These are phyloP conservation scores for Dentipellis sp. DNA, from an alignment of 768 basidiomycete species.

Conservation along the genomic window DNA sequence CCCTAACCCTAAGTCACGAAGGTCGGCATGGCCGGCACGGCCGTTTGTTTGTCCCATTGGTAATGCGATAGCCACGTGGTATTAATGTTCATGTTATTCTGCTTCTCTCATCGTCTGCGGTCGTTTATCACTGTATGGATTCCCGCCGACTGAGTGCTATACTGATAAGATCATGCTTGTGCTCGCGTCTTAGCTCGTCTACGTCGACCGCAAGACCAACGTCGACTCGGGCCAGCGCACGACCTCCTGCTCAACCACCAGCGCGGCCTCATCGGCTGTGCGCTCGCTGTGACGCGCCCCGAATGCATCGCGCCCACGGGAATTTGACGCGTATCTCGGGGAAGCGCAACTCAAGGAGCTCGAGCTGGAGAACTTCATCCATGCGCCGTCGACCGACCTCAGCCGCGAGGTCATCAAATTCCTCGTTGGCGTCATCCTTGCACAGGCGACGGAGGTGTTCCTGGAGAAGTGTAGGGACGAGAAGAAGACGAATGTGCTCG, in stretches of 20 bases:
- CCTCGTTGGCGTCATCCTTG: constrained; percentile 76
- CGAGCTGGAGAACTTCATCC: constrained; percentile 99
- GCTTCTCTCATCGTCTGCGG: too few relatives aligned
- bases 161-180: background rate
- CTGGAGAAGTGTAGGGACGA: constrained; percentile 91
- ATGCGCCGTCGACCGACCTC: constrained; percentile 93
- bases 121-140: too few relatives aligned
- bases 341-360: constrained; percentile 93
- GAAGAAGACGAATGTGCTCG: constrained; percentile 73
- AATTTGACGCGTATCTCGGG: constrained; percentile 95
- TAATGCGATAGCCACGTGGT: too few relatives aligned
- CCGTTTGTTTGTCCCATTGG: too few relatives aligned
- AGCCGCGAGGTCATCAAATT: constrained; percentile 93
- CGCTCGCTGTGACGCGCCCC: constrained; percentile 49
- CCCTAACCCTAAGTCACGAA: too few relatives aligned
- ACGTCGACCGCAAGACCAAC: constrained; percentile 81
- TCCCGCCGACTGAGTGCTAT: background rate
- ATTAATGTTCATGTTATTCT: too few relatives aligned
- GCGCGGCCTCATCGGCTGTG: constrained; percentile 70
- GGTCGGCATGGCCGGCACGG: too few relatives aligned
- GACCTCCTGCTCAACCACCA: constrained; percentile 83
- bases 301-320: constrained; percentile 73
- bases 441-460: constrained; percentile 94
- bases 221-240: constrained; percentile 87
- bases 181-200: constrained; percentile 65